These are phyloP conservation scores for Coemansia erecta DNA, from an alignment of 192 early-diverging fungal species.

Conservation along the genomic window DNA sequence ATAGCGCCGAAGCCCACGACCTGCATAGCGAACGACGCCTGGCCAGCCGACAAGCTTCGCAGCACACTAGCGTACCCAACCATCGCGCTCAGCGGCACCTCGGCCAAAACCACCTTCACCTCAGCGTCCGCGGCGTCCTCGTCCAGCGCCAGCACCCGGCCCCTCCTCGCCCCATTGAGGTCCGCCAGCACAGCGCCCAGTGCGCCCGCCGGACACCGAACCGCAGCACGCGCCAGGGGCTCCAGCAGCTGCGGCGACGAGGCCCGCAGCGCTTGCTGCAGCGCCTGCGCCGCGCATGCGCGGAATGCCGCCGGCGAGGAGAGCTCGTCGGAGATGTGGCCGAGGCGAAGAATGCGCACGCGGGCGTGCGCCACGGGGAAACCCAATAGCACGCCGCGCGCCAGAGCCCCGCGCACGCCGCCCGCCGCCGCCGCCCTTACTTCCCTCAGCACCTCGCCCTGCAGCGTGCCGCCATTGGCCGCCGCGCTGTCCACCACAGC, in stretches of 20 bases:
- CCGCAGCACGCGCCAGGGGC: constrained; percentile 76
- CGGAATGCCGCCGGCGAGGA: constrained; percentile 62
- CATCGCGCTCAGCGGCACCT: constrained; percentile 77
- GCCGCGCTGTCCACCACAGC: background rate
- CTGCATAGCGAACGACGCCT: constrained; percentile 80
- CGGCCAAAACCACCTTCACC: constrained; percentile 39
- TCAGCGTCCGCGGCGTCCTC: constrained; percentile 20
- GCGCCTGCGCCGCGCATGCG: constrained; percentile 61
- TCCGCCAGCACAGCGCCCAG: constrained; percentile 81
- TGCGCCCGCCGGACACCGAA: constrained; percentile 67
- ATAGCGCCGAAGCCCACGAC: constrained; percentile 79
- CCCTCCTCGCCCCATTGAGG: constrained; percentile 72
- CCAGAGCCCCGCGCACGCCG: constrained; percentile 67
- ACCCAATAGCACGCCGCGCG: constrained; percentile 74
- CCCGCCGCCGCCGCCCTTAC: constrained; percentile 56
- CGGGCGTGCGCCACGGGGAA: constrained; percentile 68
- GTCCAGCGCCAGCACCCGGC: constrained; percentile 63
- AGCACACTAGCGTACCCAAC: constrained; percentile 80
- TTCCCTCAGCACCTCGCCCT: constrained; percentile 12
- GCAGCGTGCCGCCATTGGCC: background rate
- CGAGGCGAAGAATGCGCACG: constrained; percentile 56
- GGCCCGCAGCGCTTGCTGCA: constrained; percentile 56
- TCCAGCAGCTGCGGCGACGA: constrained; percentile 60
- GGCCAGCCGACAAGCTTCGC: constrained; percentile 85
- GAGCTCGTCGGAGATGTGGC: constrained; percentile 55